These are phyloP conservation scores for Lumnitzera racemosa DNA, from an alignment of 345 rosid species.

Conservation along the genomic window DNA sequence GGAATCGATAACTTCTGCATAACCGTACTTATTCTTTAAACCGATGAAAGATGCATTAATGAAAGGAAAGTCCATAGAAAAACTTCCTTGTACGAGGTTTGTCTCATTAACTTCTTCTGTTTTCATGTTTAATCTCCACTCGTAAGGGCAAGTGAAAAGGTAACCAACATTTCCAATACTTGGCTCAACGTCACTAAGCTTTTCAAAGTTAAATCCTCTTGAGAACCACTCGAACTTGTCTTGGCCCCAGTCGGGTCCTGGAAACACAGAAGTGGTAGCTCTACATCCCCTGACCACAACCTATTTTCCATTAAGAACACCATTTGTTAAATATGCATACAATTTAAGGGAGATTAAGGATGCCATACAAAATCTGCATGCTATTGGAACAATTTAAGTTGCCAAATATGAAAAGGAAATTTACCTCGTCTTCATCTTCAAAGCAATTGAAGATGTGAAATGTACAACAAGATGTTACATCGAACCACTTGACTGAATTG, in stretches of 20 bases:
- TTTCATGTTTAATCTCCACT: slow-evolving; percentile 38
- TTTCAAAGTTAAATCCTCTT: slow-evolving; percentile 9
- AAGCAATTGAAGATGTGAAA: slow-evolving; percentile 41
- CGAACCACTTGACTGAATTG: slow-evolving; percentile 35
- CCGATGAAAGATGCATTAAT: slow-evolving; percentile 30
- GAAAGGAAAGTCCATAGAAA: slow-evolving; percentile 40
- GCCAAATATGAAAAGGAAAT: too few relatives aligned
- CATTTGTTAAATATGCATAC: too few relatives aligned
- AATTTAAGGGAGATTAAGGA: too few relatives aligned
- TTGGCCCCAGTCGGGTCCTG: slow-evolving; percentile 19
- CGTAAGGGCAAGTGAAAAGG: slow-evolving; percentile 22
- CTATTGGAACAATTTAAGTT: too few relatives aligned
- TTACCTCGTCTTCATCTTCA: slow-evolving; percentile 37
- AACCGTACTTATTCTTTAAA: slow-evolving; percentile 28
- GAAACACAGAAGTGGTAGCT: slow-evolving; percentile 24
- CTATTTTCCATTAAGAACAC: slow-evolving; percentile 8
- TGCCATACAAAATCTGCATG: too few relatives aligned
- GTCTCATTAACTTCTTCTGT: slow-evolving; percentile 29
- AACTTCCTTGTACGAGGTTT: slow-evolving; percentile 15
- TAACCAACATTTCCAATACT: neutral
- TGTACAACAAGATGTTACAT: slow-evolving; percentile 22
- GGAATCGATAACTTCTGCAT: slow-evolving; percentile 24
- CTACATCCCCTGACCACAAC: slow-evolving; percentile 37
- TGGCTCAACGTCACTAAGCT: neutral
- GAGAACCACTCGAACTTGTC: slow-evolving; percentile 33